Conservation (phyloP, 2,329 filamentous ascomycete genomes). For the Arthrinium phaeospermum region DNA sequence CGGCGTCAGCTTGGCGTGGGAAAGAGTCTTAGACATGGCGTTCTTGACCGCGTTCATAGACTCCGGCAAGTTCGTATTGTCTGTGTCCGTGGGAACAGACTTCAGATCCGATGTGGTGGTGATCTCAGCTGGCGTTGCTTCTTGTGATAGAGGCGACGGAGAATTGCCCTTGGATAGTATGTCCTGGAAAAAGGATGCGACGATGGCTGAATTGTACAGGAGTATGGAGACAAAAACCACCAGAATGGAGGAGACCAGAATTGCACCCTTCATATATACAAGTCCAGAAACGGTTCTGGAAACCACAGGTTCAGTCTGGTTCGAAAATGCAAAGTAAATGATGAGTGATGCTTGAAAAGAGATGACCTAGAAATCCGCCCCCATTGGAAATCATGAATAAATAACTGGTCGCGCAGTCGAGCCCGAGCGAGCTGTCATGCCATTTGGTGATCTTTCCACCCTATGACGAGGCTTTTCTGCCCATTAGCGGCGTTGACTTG, state of each 20-base stretch:
- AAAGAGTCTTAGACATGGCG: conserved; percentile 67
- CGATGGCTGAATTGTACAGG: conserved; percentile 32
- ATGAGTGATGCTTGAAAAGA: conserved; percentile 27
- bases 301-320: conserved; percentile 20
- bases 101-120: conserved; percentile 17
- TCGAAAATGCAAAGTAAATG: conserved; percentile 20
- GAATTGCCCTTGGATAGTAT: not conserved
- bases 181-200: conserved; percentile 27
- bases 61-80: conserved; percentile 8
- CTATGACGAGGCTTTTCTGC: conserved; percentile 21
- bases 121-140: not conserved
- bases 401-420: not conserved
- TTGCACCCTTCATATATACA: conserved; percentile 41
- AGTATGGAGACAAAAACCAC: conserved; percentile 38
- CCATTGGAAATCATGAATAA: conserved; percentile 18
- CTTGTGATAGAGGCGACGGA: conserved; percentile 9
- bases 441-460: conserved; percentile 17
- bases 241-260: conserved; percentile 34
- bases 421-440: not conserved
- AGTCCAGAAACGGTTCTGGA: conserved; percentile 24
- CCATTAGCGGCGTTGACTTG: conserved; percentile 23
- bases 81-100: conserved; percentile 16
- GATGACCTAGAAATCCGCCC: conserved; percentile 25
- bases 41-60: conserved; percentile 47
- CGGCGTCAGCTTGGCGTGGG: conserved; percentile 74